phyloP scores from a whole-genome alignment of 495 filamentous ascomycete genomes.

The Platismatia glauca region DNA sequence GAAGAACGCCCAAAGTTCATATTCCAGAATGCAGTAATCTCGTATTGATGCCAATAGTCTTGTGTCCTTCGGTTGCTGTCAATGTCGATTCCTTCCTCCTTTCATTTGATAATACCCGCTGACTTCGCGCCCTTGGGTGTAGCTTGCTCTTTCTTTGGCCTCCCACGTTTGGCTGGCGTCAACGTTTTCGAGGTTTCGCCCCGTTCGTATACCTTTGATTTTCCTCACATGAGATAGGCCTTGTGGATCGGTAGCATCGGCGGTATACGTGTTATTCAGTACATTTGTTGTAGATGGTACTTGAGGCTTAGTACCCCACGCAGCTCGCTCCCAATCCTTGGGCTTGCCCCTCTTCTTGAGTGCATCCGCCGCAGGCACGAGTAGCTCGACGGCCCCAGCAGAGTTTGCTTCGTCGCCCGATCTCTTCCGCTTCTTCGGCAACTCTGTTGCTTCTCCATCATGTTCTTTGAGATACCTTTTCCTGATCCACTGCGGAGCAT shows the following conservation, averaged over 20 bases:
- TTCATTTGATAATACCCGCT: not conserved
- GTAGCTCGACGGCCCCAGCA: no score
- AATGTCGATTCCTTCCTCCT: not conserved
- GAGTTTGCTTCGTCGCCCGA: not conserved
- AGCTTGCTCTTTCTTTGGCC: not conserved
- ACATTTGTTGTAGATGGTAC: not conserved
- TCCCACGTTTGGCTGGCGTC: not conserved
- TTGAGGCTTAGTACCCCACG: not conserved
- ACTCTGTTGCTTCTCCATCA: not conserved
- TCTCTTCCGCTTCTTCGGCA: not conserved
- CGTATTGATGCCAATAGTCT: not conserved
- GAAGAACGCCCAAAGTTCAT: not conserved
- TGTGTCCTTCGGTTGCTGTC: not conserved
- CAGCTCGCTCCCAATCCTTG: not conserved
- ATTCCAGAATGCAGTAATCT: not conserved
- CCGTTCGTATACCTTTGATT: not conserved
- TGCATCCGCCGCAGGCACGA: no score
- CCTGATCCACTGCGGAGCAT: not conserved
- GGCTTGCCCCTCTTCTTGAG: not conserved
- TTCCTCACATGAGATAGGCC: not conserved
- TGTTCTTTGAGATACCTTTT: not conserved
- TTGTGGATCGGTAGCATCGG: not conserved
- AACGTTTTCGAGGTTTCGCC: not conserved
- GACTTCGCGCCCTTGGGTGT: not conserved
- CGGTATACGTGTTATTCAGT: not conserved